phyloP scores from a whole-genome alignment of 2,329 filamentous ascomycete species.

The Blastomyces percursus region DNA sequence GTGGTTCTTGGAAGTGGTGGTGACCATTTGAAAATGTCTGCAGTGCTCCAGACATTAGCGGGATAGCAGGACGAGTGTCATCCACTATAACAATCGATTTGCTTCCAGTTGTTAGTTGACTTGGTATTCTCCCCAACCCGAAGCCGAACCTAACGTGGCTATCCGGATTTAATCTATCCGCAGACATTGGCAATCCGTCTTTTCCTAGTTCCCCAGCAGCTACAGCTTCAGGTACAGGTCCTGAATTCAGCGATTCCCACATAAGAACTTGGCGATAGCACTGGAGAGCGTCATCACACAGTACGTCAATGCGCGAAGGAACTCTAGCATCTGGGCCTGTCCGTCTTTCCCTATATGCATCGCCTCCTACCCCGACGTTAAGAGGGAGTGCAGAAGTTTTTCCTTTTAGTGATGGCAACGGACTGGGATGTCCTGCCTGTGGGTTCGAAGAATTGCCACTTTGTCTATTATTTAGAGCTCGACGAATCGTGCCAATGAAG shows the following conservation, averaged over 20 bases:
- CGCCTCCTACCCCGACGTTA: conserved; percentile 36
- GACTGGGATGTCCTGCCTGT: conserved; percentile 26
- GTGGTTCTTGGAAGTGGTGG: neutral
- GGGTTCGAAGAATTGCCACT: conserved; percentile 23
- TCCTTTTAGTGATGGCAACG: conserved; percentile 25
- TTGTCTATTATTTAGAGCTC: conserved; percentile 58
- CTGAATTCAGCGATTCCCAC: conserved; percentile 43
- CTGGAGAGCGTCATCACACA: conserved; percentile 67
- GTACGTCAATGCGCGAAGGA: conserved; percentile 62
- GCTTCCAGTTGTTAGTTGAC: conserved; percentile 64
- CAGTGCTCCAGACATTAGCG: conserved; percentile 32
- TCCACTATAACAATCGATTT: conserved; percentile 86
- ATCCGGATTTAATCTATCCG: neutral
- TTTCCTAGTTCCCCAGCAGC: conserved; percentile 6
- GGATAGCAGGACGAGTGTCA: conserved; percentile 38
- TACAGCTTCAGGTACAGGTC: conserved; percentile 13
- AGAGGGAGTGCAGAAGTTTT: conserved; percentile 35
- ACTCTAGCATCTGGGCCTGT: conserved; percentile 27
- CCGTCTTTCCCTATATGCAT: conserved; percentile 34
- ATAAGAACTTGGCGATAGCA: conserved; percentile 67
- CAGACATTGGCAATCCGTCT: neutral
- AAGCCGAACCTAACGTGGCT: conserved; percentile 15
- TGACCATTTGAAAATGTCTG: neutral
- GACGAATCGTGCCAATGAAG: conserved; percentile 73
- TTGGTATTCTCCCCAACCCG: conserved; percentile 30